Evolutionary conservation across 2,329 filamentous ascomycete genomes (phyloP).

Genomic region (Colletotrichum sp.): DNA sequence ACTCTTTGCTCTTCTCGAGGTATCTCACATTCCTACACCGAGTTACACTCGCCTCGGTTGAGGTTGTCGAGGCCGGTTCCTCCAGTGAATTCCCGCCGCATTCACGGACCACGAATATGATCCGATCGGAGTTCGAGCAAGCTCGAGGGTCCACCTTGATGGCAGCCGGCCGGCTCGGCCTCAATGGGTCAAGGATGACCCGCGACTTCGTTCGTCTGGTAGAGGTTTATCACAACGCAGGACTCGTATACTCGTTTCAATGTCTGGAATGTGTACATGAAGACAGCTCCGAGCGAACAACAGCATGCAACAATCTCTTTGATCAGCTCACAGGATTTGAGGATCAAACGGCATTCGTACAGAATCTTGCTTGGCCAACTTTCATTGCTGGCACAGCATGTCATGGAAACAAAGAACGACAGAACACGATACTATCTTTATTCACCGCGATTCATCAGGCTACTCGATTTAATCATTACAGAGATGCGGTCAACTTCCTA

Average conservation of each 20-base stretch:
- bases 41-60: slow-evolving; percentile 24
- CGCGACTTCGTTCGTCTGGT: slow-evolving; percentile 32
- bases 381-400: slow-evolving; percentile 32
- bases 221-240: slow-evolving; percentile 32
- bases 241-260: slow-evolving; percentile 29
- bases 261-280: slow-evolving; percentile 25
- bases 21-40: slow-evolving; percentile 25
- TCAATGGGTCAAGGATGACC: slow-evolving; percentile 21
- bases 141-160: slow-evolving; percentile 30
- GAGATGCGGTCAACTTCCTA: slow-evolving; percentile 27
- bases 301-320: slow-evolving; percentile 24
- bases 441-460: slow-evolving; percentile 22
- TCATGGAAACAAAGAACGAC: slow-evolving; percentile 24
- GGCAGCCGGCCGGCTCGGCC: slow-evolving; percentile 26
- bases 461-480: slow-evolving; percentile 28
- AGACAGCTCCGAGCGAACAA: slow-evolving; percentile 18
- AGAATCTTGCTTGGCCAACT: slow-evolving; percentile 33
- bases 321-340: slow-evolving; percentile 27
- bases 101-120: neutral
- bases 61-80: neutral
- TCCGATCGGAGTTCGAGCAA: slow-evolving; percentile 27
- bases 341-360: slow-evolving; percentile 25
- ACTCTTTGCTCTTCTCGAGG: slow-evolving; percentile 26
- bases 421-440: slow-evolving; percentile 21
- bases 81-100: neutral